Evolutionary conservation across 163 green algal genomes (phyloP), one percentile per base, ranked within the genome.

Genomic region (Volvox carteri): DNA sequence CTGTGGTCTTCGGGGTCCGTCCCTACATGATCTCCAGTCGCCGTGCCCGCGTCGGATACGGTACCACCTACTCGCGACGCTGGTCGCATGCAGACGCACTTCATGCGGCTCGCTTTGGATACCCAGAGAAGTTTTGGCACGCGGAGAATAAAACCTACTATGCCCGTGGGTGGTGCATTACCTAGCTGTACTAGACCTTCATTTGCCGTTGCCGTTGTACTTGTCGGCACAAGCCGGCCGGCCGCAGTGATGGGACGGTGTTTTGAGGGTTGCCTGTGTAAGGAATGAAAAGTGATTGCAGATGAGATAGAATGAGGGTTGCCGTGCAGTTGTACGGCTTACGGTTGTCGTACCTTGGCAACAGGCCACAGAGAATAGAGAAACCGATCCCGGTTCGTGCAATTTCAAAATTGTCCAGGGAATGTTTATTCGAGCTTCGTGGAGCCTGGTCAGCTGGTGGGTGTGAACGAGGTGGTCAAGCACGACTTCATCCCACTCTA

Each of bases 21-120:
- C 80, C 80, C 6, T 33, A 0, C 1, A n/a, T 52, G 18, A 62
- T 87, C 1, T 30, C 44, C 0, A 62, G 41, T 0, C 80, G 62
- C 60, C 80, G 80, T 12, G n/a, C 35, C 62, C 80, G 80, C n/a
- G 19, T 70, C 7, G 39, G 62, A 30, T 87, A 87, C 21, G 62
- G 80, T 0, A 35, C 78, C 16, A 16, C 2, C n/a, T 25, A 23
- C 3, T 11, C 50, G 0, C 75, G 48, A 12, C 75, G 48, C 5
- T 84, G 75, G 75, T 4, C 7, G 4, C 33, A 67, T 1, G 62
- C 52, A 1, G 60, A 86, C 33, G 78, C 62, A 2, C 23, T 52
- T 4, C 58, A 77, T 58, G 28, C 58, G 1, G 60, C 58, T 9
- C 23, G 6, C 1, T 67, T 39, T 18, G 75, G 75, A 30, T 54